Conservation (phyloP, 192 early-diverging fungal species). For the Backusella luteola region DNA sequence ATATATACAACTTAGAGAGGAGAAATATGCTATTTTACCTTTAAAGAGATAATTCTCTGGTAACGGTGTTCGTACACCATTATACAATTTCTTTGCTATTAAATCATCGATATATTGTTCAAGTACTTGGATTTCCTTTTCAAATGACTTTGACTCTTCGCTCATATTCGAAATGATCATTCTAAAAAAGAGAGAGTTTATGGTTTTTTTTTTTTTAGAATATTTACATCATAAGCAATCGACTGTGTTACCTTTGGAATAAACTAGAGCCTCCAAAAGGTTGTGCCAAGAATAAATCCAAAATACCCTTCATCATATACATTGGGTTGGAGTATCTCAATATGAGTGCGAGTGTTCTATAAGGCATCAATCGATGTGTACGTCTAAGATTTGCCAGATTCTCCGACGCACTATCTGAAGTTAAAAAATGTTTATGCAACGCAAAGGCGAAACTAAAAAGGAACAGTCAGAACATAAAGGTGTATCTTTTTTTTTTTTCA, state of each 20-base stretch:
- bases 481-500: background rate
- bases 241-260: conserved; percentile 40
- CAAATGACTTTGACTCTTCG: conserved; percentile 44
- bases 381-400: conserved; percentile 50
- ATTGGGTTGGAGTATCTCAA: conserved; percentile 55
- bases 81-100: conserved; percentile 45
- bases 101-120: conserved; percentile 17
- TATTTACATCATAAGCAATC: background rate
- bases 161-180: conserved; percentile 50
- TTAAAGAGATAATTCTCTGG: background rate
- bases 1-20: no score
- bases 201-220: background rate
- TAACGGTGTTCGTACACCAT: conserved; percentile 31
- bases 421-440: conserved; percentile 49
- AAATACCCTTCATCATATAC: conserved; percentile 49
- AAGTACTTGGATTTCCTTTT: conserved; percentile 39
- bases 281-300: conserved; percentile 54
- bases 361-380: conserved; percentile 50
- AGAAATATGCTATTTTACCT: background rate
- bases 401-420: conserved; percentile 47
- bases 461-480: background rate
- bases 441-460: conserved; percentile 47
- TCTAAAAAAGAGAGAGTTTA: conserved; percentile 6
- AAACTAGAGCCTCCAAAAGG: conserved; percentile 54
- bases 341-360: conserved; percentile 43